Conservation (phyloP, 331 rosid species). For the Malus hybrid region DNA sequence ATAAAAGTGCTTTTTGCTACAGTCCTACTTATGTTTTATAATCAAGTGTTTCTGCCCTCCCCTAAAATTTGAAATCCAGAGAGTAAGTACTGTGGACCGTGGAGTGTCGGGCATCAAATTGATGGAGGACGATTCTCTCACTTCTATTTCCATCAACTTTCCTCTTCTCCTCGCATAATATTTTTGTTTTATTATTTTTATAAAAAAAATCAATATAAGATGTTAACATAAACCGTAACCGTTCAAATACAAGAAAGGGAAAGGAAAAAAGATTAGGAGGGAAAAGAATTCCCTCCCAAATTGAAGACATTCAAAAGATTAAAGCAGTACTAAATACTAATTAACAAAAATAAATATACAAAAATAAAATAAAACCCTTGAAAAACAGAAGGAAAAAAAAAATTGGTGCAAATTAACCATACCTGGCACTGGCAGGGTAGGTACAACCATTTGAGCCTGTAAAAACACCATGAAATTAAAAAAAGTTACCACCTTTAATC, state of each 20-base stretch:
- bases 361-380: neutral
- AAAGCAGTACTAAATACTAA: neutral
- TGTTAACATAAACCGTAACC: no score
- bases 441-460: slow-evolving; percentile 58
- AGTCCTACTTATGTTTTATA: neutral
- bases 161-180: no score
- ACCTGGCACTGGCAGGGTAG: slow-evolving; percentile 77
- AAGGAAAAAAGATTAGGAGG: no score
- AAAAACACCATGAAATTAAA: slow-evolving; percentile 4
- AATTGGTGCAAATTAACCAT: neutral
- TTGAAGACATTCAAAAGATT: neutral
- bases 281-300: neutral
- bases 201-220: no score
- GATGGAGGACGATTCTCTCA: neutral
- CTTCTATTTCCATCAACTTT: no score
- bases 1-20: neutral
- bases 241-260: no score
- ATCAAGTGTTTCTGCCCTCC: neutral
- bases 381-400: neutral
- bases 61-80: neutral
- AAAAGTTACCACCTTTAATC: neutral
- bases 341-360: no score
- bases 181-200: no score
- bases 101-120: neutral
- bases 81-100: neutral